Base-by-base conservation (phyloP, 164 flowering plant genomes). In the Stephania japonica region DNA sequence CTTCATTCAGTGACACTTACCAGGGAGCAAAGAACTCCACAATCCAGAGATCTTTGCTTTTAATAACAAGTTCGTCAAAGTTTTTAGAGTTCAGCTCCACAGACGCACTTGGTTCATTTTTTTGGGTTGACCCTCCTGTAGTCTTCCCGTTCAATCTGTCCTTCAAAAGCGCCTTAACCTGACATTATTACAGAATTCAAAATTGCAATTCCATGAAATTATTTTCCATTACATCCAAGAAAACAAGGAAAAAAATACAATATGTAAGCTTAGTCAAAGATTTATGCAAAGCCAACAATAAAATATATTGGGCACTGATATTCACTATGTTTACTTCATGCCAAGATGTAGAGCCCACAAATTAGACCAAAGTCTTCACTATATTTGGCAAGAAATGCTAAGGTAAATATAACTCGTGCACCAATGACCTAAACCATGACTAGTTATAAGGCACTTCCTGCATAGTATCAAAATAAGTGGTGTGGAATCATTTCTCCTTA, bases 11-110 rank as follows among this genome's bases (percentile, higher is more conserved):
- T 49, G 61, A 63, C 18, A 82, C 90, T 82, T 78, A 95, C 99
- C 99, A 95, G 65, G 99, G 98, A 65, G 99, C 98, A 84, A 89
- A 95, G 79, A 95, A 95, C 80, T 95, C 99, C 69, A 95, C 98
- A 72, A 95, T 76, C 99, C 99, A 95, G 11, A 95, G 89, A 9
- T 93, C 98, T 85, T 95, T 95, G 75, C 99, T 93, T 84, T 88
- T 88, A 66, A 87, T 38, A 67, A 95, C 98, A 80, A 83, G 73
- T 49, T 95, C 93, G 78, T 95, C 99, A 80, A 95, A 95, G 81
- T 93, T 93, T 42, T 69, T 76, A 42, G 98, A 88, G 80, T 78
- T 91, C 80, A 93, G 71, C 78, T 88, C 97, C 10, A 88, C 83
- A 19, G 99, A 95, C 70, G 89, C 86, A 83, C 85, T 90, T 43